A percentile compares a stretch with the other conserved stretches of the same genome.
Conservation (phyloP, 257 asterid genomes). For the Lavandula angustifolia region DNA sequence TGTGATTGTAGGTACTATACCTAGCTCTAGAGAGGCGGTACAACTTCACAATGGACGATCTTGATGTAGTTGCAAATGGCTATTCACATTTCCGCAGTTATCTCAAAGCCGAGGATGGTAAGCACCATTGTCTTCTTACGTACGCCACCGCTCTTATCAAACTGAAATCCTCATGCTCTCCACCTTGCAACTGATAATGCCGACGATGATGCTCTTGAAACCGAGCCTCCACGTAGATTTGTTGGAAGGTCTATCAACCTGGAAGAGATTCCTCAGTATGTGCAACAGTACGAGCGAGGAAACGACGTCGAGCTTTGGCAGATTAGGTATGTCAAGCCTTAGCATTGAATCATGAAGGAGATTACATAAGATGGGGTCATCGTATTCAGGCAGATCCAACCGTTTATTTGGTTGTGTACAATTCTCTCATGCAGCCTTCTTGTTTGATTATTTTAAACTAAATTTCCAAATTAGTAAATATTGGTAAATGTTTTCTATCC, state of each 20-base stretch:
- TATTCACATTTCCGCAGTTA: constrained; percentile 72
- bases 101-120: constrained; percentile 46
- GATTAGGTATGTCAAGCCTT: constrained; percentile 45
- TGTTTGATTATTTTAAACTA: too few species aligned
- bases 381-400: too few species aligned
- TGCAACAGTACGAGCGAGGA: constrained; percentile 68
- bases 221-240: constrained; percentile 36
- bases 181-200: constrained; percentile 30
- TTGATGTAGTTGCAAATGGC: constrained; percentile 88
- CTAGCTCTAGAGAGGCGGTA: constrained; percentile 93
- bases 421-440: too few species aligned
- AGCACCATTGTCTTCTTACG: not conserved
- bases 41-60: constrained; percentile 81
- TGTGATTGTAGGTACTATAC: constrained; percentile 58
- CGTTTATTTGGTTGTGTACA: too few species aligned
- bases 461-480: too few species aligned
- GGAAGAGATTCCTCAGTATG: constrained; percentile 65
- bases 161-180: not conserved
- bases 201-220: constrained; percentile 42
- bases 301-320: constrained; percentile 81
- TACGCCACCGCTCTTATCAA: not conserved
- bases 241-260: constrained; percentile 57
- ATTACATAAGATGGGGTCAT: too few species aligned
- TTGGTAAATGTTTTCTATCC: too few species aligned
- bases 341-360: constrained; percentile 8